Evolutionary conservation across 306 rosid species (phyloP), one percentile per base, ranked within the genome.

Genomic region (Vigna trinervia): DNA sequence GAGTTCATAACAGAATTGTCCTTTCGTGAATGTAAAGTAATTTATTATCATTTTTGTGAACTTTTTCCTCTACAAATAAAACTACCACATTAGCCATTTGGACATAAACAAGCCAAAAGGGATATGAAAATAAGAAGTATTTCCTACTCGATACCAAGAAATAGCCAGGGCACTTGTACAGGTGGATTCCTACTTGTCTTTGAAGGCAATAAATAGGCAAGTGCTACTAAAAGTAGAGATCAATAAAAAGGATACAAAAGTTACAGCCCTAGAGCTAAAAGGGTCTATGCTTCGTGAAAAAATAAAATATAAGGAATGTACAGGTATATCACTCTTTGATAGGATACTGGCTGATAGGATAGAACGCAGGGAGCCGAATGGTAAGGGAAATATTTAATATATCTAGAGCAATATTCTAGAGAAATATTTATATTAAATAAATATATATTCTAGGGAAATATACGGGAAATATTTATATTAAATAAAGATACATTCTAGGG

Each of bases 201-300:
- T 56, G 14, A 56, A 22, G 61, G 22, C 34, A 28, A 19, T 20
- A 54, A 56, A 56, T 56, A 56, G 6, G 15, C 26, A 56, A 56
- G 61, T 15, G 8, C 8, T 58, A 11, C 13, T 26, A 4, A 54
- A 54, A 54, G 30, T 56, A 56, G 61, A 56, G 61, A 20, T 54
- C 61, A 23, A 58, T 26, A 58, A 26, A 23, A 39, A 58, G 1
- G 64, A 14, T 43, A 61, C 36, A 47, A 30, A 61, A 61, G 22
- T 46, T 46, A 17, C 61, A 74, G 46, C 15, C 47, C 30, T 51
- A n/a, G 47, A 50, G 47, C 47, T 50, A 67, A 58, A 58, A 4
- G 57, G 57, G 43, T 48, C 12, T 26, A 15, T 46, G 23, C 19
- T 38, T 13, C 58, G 14, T 26, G 32, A 39, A 32, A 69, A 50